A percentile compares a stretch with the other conserved stretches of the same genome.
phyloP scores from a whole-genome alignment of 2,329 filamentous ascomycete genomes.

The Talaromyces sp. region DNA sequence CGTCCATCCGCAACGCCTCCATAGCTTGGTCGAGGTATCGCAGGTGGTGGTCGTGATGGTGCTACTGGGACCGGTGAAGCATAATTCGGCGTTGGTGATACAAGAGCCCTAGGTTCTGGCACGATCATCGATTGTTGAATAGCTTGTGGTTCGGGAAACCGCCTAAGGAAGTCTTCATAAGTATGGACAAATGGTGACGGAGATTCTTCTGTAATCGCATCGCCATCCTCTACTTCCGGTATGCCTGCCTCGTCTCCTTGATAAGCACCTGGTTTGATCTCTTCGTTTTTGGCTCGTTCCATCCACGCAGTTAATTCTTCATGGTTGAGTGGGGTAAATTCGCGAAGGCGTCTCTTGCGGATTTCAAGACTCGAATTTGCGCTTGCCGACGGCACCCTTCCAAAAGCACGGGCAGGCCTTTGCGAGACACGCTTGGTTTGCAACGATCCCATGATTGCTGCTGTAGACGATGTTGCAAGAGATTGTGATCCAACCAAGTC shows the following conservation, averaged over 20 bases:
- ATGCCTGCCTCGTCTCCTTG: constrained; percentile 38
- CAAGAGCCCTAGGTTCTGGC: constrained; percentile 31
- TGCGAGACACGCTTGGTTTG: constrained; percentile 34
- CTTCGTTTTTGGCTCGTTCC: constrained; percentile 67
- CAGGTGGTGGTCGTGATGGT: constrained; percentile 63
- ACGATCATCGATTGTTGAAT: constrained; percentile 56
- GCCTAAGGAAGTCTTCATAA: constrained; percentile 77
- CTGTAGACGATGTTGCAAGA: constrained; percentile 55
- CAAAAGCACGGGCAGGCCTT: constrained; percentile 48
- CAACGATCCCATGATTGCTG: constrained; percentile 47
- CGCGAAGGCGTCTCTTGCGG: constrained; percentile 55
- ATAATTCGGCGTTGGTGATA: constrained; percentile 33
- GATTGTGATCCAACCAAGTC: constrained; percentile 72
- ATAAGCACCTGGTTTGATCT: constrained; percentile 46
- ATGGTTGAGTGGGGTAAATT: constrained; percentile 68
- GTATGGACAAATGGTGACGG: constrained; percentile 59
- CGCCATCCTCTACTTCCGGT: constrained; percentile 39
- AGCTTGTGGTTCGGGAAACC: constrained; percentile 69
- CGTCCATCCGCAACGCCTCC: constrained; percentile 69
- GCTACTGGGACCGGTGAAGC: constrained; percentile 53
- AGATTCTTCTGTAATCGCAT: constrained; percentile 43
- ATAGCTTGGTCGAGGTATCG: constrained; percentile 68
- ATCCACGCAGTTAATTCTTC: constrained; percentile 81
- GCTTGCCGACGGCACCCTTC: constrained; percentile 50
- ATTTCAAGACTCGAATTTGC: constrained; percentile 52